Percentiles rank a stretch among this genome's conserved stretches.
phyloP scores from a whole-genome alignment of 352 stramenopile species.

The Thalassiosira exigua region DNA sequence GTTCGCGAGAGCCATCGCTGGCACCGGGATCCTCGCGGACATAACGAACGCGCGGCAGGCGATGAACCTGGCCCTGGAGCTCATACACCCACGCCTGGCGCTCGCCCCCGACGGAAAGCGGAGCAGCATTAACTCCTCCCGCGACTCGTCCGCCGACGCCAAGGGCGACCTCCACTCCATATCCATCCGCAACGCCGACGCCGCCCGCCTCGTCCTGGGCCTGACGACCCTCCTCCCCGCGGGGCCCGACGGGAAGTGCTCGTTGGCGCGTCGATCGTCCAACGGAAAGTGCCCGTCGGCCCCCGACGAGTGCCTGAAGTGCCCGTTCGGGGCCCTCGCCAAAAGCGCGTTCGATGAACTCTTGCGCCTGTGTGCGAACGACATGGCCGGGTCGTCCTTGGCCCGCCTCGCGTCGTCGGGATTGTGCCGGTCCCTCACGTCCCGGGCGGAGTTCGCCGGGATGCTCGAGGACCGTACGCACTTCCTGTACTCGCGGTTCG shows the following conservation, averaged over 20 bases:
- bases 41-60: conserved; percentile 54
- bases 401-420: conserved; percentile 76
- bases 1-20: conserved; percentile 72
- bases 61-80: conserved; percentile 73
- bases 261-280: too few species aligned
- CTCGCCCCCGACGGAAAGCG: conserved; percentile 41
- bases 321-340: too few species aligned
- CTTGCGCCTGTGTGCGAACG: conserved; percentile 60
- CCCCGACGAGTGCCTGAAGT: too few species aligned
- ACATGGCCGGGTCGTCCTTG: conserved; percentile 74
- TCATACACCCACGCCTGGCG: conserved; percentile 76
- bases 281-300: too few species aligned
- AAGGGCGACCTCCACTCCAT: conserved; percentile 34
- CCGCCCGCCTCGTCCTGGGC: conserved; percentile 73
- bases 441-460: conserved; percentile 71
- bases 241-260: conserved; percentile 55
- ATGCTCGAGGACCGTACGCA: conserved; percentile 78
- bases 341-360: conserved; percentile 70
- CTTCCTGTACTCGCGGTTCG: conserved; percentile 78
- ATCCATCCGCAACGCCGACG: conserved; percentile 79
- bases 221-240: conserved; percentile 66
- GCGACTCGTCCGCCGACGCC: not conserved
- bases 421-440: conserved; percentile 75
- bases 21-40: conserved; percentile 65
- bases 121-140: not conserved